A percentile compares a stretch with the other conserved stretches of the same genome.
phyloP scores from a whole-genome alignment of 2,329 filamentous ascomycete genomes.

The Endocalyx cinctus region DNA sequence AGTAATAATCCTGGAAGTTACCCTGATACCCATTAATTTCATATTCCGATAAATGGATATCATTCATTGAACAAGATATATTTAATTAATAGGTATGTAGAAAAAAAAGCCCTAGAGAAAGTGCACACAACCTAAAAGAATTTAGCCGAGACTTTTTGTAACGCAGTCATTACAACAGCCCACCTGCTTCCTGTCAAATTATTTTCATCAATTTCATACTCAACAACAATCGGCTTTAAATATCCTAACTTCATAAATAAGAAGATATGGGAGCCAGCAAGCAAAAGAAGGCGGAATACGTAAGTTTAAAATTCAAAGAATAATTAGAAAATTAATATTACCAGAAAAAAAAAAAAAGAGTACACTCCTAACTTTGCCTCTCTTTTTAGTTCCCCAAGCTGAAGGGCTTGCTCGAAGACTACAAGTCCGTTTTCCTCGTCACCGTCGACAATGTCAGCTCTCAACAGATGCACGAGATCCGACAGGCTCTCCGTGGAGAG shows the following conservation, averaged over 20 bases:
- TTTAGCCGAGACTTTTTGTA: conserved; percentile 21
- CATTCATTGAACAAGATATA: no score
- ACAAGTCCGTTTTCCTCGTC: conserved; percentile 97
- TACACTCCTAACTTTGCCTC: no score
- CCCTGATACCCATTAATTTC: no score
- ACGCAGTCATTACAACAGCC: conserved; percentile 11
- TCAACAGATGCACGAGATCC: conserved; percentile 99
- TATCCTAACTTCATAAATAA: conserved; percentile 92
- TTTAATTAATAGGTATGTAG: no score
- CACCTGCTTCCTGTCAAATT: conserved; percentile 13
- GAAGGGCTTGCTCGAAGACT: conserved; percentile 92
- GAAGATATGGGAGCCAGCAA: conserved; percentile 99
- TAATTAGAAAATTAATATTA: background rate
- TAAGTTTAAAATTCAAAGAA: conserved; percentile 9
- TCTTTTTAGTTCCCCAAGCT: conserved; percentile 97
- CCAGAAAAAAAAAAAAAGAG: no score
- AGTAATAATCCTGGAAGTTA: no score
- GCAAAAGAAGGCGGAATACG: conserved; percentile 72
- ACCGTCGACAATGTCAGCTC: conserved; percentile 99
- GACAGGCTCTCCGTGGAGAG: conserved; percentile 81
- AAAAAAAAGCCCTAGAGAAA: no score
- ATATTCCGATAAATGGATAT: no score
- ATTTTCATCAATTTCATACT: conserved; percentile 10
- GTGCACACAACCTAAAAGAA: no score
- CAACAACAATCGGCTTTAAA: conserved; percentile 73